Conservation (phyloP, 2,329 filamentous ascomycete genomes). For the Ophiostoma triangulosporum region DNA sequence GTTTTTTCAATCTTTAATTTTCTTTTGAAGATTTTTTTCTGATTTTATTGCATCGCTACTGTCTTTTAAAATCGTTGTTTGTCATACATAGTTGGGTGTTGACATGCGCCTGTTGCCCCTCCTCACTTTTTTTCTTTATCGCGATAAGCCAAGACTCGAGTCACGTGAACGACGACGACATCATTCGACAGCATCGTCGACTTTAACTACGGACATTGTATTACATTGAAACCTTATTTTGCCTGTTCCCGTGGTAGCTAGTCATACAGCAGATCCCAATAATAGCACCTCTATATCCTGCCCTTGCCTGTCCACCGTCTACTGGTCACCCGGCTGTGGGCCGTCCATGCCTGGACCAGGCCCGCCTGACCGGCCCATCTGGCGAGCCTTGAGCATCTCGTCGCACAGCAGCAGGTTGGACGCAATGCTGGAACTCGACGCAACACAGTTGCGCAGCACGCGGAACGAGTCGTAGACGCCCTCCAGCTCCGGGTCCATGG, state of each 20-base stretch:
- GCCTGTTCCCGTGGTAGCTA: neutral
- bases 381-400: conserved; percentile 91
- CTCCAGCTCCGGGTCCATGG: conserved; percentile 88
- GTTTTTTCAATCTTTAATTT: neutral
- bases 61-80: conserved; percentile 14
- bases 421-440: conserved; percentile 87
- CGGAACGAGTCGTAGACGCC: conserved; percentile 95
- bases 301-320: neutral
- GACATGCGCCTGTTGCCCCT: conserved; percentile 1
- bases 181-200: neutral
- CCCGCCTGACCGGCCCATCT: conserved; percentile 63
- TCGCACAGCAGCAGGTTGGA: conserved; percentile 92
- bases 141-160: neutral
- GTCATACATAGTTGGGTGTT: neutral
- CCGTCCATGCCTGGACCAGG: conserved; percentile 54
- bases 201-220: too few species aligned
- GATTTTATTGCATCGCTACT: conserved; percentile 24
- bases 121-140: conserved; percentile 2
- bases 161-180: neutral
- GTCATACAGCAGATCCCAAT: neutral
- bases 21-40: conserved; percentile 15
- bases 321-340: conserved; percentile 29
- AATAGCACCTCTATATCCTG: neutral
- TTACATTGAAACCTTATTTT: neutral
- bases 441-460: conserved; percentile 83